Evolutionary conservation across 1,284 basidiomycete genomes (phyloP).

Genomic region (Nidula niveotomentosa): DNA sequence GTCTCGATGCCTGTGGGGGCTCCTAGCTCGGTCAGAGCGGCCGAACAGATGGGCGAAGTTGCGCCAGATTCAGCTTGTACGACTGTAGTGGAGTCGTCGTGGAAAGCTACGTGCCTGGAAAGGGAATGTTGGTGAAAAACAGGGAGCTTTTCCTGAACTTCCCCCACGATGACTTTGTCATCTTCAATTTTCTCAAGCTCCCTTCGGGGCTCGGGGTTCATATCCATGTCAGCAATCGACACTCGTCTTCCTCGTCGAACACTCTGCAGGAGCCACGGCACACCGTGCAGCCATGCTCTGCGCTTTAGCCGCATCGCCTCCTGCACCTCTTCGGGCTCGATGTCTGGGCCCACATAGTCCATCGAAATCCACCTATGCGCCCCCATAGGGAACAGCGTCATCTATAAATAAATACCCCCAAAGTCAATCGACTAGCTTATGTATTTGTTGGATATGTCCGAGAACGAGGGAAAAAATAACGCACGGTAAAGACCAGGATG

Average conservation of each 20-base stretch:
- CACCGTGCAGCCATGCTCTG: slow-evolving; percentile 5
- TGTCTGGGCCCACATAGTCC: slow-evolving; percentile 64
- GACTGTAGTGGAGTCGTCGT: slow-evolving; percentile 19
- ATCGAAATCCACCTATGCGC: slow-evolving; percentile 48
- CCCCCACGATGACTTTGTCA: neutral
- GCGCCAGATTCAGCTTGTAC: slow-evolving; percentile 18
- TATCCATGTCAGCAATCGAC: neutral
- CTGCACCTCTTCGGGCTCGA: slow-evolving; percentile 52
- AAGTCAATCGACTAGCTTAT: neutral
- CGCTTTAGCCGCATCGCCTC: slow-evolving; percentile 27
- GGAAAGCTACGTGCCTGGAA: slow-evolving; percentile 20
- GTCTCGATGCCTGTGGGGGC: slow-evolving; percentile 6
- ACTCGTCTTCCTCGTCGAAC: neutral
- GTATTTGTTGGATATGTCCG: too few relatives aligned
- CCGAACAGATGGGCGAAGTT: slow-evolving; percentile 18
- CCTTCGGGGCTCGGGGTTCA: too few relatives aligned
- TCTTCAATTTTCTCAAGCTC: neutral
- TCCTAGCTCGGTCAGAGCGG: slow-evolving; percentile 19
- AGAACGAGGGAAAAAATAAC: slow-evolving; percentile 6
- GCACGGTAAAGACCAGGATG: slow-evolving; percentile 36
- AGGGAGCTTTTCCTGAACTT: neutral
- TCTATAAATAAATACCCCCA: slow-evolving; percentile 26
- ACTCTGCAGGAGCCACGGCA: neutral
- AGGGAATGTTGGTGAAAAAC: slow-evolving; percentile 10
- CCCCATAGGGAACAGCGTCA: slow-evolving; percentile 65